Percentiles rank a stretch among this genome's conserved stretches.
Evolutionary conservation across 345 rosid species (phyloP).

Genomic region (Leavenworthia alabamica): DNA sequence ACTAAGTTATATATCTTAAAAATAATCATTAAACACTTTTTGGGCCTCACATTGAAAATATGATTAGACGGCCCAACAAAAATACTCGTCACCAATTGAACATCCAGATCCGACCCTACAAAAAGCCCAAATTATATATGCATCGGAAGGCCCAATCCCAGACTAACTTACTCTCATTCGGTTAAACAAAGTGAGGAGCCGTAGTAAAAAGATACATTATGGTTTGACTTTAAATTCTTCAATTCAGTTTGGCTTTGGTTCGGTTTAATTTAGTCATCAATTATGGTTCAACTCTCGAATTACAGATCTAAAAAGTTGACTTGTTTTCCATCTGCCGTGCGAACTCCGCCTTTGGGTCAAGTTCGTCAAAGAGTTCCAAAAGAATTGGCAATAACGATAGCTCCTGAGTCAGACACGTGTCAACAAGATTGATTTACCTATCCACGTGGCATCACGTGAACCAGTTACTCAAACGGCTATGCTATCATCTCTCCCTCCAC

Average conservation of each 20-base stretch:
- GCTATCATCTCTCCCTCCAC: conserved; percentile 32
- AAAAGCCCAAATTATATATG: not conserved
- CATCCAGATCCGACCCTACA: not conserved
- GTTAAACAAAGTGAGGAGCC: no score
- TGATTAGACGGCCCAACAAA: no score
- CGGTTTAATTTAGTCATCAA: not conserved
- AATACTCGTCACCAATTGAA: no score
- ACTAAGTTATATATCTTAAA: not conserved
- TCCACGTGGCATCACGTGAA: conserved; percentile 27
- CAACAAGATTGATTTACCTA: not conserved
- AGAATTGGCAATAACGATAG: not conserved
- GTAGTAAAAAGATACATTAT: no score
- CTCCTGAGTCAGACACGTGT: conserved; percentile 21
- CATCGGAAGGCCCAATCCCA: not conserved
- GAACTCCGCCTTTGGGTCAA: not conserved
- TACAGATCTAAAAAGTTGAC: conserved; percentile 16
- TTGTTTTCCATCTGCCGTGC: conserved; percentile 15
- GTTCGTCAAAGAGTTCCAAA: conserved; percentile 1
- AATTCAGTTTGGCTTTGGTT: not conserved
- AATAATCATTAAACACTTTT: no score
- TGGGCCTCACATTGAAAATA: no score
- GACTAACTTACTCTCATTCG: not conserved
- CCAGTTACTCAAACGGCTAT: conserved; percentile 8
- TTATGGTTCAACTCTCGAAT: not conserved
- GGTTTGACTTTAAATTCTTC: no score